Evolutionary conservation across 2,329 filamentous ascomycete genomes (phyloP).

Genomic region (Colletotrichum noveboracense): DNA sequence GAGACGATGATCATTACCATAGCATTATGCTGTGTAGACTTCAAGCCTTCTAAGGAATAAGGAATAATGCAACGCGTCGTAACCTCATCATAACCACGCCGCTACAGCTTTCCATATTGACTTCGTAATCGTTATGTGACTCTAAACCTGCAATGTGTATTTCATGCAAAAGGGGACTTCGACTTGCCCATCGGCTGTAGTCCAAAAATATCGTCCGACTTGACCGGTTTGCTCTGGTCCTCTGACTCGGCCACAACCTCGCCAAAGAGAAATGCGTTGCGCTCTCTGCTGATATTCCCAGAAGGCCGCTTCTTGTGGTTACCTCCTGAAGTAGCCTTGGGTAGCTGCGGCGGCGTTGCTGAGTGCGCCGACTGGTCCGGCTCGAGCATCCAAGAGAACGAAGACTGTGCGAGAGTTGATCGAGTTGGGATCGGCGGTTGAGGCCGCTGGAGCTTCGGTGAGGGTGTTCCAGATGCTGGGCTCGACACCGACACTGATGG

Average conservation of each 20-base stretch:
- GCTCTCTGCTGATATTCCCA: constrained; percentile 54
- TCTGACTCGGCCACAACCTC: constrained; percentile 48
- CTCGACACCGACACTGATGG: neutral
- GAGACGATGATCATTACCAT: neutral
- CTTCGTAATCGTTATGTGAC: neutral
- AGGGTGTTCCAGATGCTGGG: neutral
- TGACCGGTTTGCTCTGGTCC: constrained; percentile 36
- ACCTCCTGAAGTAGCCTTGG: constrained; percentile 25
- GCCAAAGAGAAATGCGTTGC: constrained; percentile 66
- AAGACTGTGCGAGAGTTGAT: constrained; percentile 74
- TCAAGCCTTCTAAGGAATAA: neutral
- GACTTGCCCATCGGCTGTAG: constrained; percentile 49
- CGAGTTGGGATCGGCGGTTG: constrained; percentile 60
- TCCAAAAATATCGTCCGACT: constrained; percentile 59
- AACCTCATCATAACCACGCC: neutral
- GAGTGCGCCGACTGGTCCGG: constrained; percentile 47
- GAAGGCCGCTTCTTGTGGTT: constrained; percentile 44
- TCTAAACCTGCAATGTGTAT: neutral
- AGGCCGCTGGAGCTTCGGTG: neutral
- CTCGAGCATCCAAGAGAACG: constrained; percentile 81
- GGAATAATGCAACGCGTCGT: neutral
- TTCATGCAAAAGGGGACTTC: constrained; percentile 10
- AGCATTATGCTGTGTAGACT: neutral
- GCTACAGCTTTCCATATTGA: neutral
- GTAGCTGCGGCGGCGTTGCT: constrained; percentile 32